phyloP scores from a whole-genome alignment of 352 stramenopile species.

The Phytophthora foliorum region DNA sequence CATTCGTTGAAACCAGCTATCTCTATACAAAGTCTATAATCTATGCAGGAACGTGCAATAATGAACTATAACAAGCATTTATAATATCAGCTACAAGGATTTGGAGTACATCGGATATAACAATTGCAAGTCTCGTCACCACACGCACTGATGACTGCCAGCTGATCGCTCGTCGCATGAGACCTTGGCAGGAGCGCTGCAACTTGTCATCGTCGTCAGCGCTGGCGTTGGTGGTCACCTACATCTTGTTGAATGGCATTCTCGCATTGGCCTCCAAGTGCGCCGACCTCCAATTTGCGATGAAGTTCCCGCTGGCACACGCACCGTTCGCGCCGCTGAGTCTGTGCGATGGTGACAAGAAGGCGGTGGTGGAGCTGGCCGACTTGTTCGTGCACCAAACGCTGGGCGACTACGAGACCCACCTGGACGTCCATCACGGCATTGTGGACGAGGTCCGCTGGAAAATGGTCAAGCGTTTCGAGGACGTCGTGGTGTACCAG shows the following conservation, averaged over 20 bases:
- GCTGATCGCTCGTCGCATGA: slow-evolving; percentile 28
- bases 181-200: slow-evolving; percentile 17
- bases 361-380: slow-evolving; percentile 33
- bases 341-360: slow-evolving; percentile 32
- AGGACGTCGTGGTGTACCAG: slow-evolving; percentile 44
- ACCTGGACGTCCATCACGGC: slow-evolving; percentile 26
- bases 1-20: not conserved
- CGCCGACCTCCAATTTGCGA: slow-evolving; percentile 5
- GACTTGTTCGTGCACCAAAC: slow-evolving; percentile 49
- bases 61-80: not conserved
- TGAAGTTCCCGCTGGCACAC: slow-evolving; percentile 44
- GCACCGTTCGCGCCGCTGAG: slow-evolving; percentile 45
- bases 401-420: slow-evolving; percentile 42
- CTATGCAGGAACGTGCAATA: not conserved
- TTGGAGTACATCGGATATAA: not conserved
- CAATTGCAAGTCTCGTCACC: too few species aligned
- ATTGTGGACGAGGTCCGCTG: slow-evolving; percentile 42
- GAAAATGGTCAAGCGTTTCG: slow-evolving; percentile 52
- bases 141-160: slow-evolving; percentile 11
- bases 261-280: slow-evolving; percentile 14
- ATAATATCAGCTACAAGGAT: not conserved
- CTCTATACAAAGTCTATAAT: not conserved
- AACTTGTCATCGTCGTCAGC: slow-evolving; percentile 27
- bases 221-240: slow-evolving; percentile 11
- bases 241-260: slow-evolving; percentile 14